Percentiles rank a stretch among this genome's conserved stretches.
phyloP scores from a whole-genome alignment of 352 stramenopile genomes.

The Phytophthora litchii region DNA sequence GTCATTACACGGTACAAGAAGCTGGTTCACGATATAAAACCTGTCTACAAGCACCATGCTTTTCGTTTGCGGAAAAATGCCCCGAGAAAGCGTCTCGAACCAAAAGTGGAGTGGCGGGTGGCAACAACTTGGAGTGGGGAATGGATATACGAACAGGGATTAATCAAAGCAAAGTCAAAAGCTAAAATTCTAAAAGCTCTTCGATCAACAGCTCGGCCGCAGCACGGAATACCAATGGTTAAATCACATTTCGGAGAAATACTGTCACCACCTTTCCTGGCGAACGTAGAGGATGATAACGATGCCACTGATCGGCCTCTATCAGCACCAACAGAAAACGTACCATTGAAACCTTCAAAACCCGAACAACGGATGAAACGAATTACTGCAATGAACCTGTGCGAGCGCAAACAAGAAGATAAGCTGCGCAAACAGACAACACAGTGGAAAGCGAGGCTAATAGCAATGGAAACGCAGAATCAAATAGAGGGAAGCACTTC shows the following conservation, averaged over 20 bases:
- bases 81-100: slow-evolving; percentile 33
- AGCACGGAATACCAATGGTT: slow-evolving; percentile 37
- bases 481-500: slow-evolving; percentile 27
- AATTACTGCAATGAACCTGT: slow-evolving; percentile 26
- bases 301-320: neutral
- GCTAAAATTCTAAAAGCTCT: slow-evolving; percentile 43
- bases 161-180: slow-evolving; percentile 44
- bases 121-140: slow-evolving; percentile 66
- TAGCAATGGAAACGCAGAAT: slow-evolving; percentile 62
- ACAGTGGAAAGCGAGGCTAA: slow-evolving; percentile 54
- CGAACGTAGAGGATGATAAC: neutral
- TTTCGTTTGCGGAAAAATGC: slow-evolving; percentile 38
- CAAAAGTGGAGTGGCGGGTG: slow-evolving; percentile 48
- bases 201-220: slow-evolving; percentile 34
- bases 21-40: slow-evolving; percentile 51
- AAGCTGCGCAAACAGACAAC: slow-evolving; percentile 35
- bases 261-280: slow-evolving; percentile 36
- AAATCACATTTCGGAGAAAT: slow-evolving; percentile 61
- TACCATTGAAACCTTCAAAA: slow-evolving; percentile 4
- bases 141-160: slow-evolving; percentile 59
- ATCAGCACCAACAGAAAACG: neutral
- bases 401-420: slow-evolving; percentile 29
- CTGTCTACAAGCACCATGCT: slow-evolving; percentile 53
- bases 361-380: slow-evolving; percentile 29
- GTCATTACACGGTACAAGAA: slow-evolving; percentile 69